A percentile compares a stretch with the other conserved stretches of the same genome.
phyloP scores from a whole-genome alignment of 176 grass and related monocot genomes.

The Paspalum vaginatum region DNA sequence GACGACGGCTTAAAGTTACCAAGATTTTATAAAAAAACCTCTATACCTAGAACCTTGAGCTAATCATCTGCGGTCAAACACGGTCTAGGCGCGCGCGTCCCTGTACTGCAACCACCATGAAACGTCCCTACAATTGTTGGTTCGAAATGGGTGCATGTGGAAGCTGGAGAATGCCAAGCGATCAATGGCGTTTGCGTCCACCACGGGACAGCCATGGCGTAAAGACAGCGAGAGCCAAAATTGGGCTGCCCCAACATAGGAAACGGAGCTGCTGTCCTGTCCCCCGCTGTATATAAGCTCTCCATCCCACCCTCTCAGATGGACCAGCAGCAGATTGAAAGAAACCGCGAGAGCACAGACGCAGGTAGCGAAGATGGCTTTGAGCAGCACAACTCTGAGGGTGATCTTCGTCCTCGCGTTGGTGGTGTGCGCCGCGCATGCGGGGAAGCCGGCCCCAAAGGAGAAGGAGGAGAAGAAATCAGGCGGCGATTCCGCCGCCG shows the following conservation, averaged over 20 bases:
- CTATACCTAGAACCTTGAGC: no score
- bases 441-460: slow-evolving; percentile 11
- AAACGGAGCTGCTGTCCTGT: background rate
- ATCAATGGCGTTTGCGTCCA: background rate
- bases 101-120: no score
- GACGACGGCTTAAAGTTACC: no score
- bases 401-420: slow-evolving; percentile 10
- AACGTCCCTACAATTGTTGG: no score
- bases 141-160: no score
- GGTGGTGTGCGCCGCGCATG: slow-evolving; percentile 23
- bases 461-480: background rate
- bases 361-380: slow-evolving; percentile 31
- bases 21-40: no score
- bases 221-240: slow-evolving; percentile 16
- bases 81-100: no score
- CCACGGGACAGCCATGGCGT: background rate
- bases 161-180: no score
- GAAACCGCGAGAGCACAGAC: background rate
- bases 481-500: background rate
- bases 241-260: slow-evolving; percentile 5
- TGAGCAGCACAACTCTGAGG: background rate
- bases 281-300: background rate
- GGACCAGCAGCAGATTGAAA: background rate
- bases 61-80: no score
- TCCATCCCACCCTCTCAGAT: background rate